Conservation (phyloP, 345 rosid genomes). For the Hirschfeldia incana region DNA sequence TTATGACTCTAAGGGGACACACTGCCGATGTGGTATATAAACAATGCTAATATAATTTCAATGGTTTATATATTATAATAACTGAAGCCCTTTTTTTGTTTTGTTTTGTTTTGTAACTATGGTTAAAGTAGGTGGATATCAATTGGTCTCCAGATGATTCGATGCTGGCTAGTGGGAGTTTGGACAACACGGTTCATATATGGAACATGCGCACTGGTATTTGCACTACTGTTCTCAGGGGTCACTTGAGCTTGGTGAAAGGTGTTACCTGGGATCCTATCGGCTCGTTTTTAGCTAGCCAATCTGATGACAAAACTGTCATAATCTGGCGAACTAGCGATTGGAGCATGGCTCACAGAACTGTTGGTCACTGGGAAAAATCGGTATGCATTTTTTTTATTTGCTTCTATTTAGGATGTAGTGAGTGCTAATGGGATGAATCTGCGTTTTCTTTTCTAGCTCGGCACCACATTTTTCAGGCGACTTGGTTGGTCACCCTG, state of each 20-base stretch:
- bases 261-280: constrained; percentile 99
- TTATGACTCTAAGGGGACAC: constrained; percentile 94
- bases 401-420: too few relatives aligned
- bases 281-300: constrained; percentile 97
- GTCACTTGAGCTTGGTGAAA: constrained; percentile 94
- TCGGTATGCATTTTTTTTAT: constrained; percentile 49
- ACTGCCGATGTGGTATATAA: constrained; percentile 94
- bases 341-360: constrained; percentile 96
- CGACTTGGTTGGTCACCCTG: constrained; percentile 99
- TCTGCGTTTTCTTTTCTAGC: constrained; percentile 48
- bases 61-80: too few relatives aligned
- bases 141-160: constrained; percentile 99
- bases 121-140: constrained; percentile 99
- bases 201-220: constrained; percentile 97
- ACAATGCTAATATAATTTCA: too few relatives aligned
- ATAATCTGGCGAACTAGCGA: constrained; percentile 98
- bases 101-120: background rate
- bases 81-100: too few relatives aligned
- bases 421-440: too few relatives aligned
- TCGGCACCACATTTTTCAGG: constrained; percentile 97
- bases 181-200: constrained; percentile 92
- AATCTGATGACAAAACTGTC: constrained; percentile 98
- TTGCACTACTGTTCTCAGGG: constrained; percentile 96
- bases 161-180: constrained; percentile 92
- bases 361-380: constrained; percentile 98